These are phyloP conservation scores for Murraya paniculata DNA, from an alignment of 345 rosid genomes.

Conservation along the genomic window DNA sequence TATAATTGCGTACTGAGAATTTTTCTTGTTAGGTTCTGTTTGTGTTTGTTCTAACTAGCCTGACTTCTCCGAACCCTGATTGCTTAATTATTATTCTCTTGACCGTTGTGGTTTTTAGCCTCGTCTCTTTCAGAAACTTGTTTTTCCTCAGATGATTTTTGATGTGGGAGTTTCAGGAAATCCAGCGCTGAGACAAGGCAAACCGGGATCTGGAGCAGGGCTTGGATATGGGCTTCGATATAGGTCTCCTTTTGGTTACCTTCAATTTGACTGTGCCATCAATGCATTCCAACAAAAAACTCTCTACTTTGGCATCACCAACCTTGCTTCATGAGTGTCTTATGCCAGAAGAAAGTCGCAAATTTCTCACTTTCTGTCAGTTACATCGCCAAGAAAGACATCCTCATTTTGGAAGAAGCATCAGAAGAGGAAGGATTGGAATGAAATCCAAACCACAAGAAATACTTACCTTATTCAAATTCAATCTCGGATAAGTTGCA, in stretches of 20 bases:
- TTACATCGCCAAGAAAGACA: no score
- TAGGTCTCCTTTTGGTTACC: slow-evolving; percentile 64
- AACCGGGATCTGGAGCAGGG: slow-evolving; percentile 86
- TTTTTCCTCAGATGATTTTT: background rate
- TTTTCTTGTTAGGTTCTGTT: background rate
- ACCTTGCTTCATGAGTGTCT: slow-evolving; percentile 49
- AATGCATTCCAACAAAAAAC: slow-evolving; percentile 80
- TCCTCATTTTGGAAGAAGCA: background rate
- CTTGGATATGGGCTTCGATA: slow-evolving; percentile 67
- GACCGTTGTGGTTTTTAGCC: background rate
- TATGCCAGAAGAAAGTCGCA: background rate
- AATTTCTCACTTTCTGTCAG: background rate
- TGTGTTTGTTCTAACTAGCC: background rate
- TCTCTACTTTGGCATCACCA: slow-evolving; percentile 80
- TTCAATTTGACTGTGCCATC: slow-evolving; percentile 66
- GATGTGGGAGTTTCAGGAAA: slow-evolving; percentile 61
- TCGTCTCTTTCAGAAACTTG: background rate
- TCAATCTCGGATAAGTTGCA: background rate
- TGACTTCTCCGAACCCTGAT: background rate
- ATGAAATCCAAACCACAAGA: background rate
- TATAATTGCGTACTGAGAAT: background rate
- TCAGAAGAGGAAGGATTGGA: background rate
- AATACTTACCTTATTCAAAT: background rate
- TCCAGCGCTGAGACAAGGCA: slow-evolving; percentile 77
- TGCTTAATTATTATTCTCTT: background rate